A percentile compares a stretch with the other conserved stretches of the same genome.
These are phyloP conservation scores for Xylaria curta DNA, from an alignment of 495 filamentous ascomycete species.

Conservation along the genomic window DNA sequence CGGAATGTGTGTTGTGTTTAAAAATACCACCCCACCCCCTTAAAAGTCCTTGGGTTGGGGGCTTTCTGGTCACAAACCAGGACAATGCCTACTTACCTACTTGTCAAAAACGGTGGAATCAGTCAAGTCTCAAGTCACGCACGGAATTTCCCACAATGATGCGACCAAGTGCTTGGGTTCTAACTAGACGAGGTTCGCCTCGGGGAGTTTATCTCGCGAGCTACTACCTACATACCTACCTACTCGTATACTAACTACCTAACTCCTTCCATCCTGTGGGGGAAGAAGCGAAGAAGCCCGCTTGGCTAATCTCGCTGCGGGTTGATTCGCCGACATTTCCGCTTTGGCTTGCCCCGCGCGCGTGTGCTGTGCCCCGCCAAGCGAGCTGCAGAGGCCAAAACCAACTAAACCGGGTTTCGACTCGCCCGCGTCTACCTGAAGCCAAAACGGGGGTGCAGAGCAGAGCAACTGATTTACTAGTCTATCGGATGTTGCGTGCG, in stretches of 20 bases:
- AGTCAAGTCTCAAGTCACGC: not conserved
- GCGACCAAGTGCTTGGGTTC: not conserved
- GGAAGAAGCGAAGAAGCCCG: not conserved
- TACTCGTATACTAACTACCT: too few relatives aligned
- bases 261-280: not conserved
- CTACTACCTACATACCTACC: too few relatives aligned
- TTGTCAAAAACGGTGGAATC: not conserved
- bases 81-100: not conserved
- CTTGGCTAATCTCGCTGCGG: slow-evolving; percentile 11
- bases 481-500: not conserved
- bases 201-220: not conserved
- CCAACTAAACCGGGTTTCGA: not conserved
- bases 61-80: not conserved
- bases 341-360: slow-evolving; percentile 1
- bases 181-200: not conserved
- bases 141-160: not conserved
- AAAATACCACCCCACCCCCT: slow-evolving; percentile 12
- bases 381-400: slow-evolving; percentile 5
- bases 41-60: slow-evolving; percentile 15
- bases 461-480: not conserved
- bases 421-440: too few relatives aligned
- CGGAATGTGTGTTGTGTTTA: not conserved
- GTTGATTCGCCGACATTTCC: slow-evolving; percentile 16
- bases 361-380: slow-evolving; percentile 5
- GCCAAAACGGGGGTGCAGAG: not conserved